phyloP scores from a whole-genome alignment of 2,329 filamentous ascomycete genomes.

The Colletotrichum sojae region DNA sequence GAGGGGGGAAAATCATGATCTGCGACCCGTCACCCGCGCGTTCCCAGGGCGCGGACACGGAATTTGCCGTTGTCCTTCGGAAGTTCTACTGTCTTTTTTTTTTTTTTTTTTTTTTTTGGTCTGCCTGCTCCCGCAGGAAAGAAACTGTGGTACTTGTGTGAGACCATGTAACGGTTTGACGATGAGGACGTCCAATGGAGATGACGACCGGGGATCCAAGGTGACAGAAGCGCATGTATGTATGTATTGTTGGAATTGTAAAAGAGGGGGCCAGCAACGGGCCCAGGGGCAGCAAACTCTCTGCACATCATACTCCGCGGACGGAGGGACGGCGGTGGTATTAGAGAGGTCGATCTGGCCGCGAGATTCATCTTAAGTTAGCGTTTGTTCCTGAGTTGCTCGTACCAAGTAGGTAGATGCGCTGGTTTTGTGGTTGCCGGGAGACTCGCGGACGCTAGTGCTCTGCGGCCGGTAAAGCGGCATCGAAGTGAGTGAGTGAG shows the following conservation, averaged over 20 bases:
- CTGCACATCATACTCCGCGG: slow-evolving; percentile 27
- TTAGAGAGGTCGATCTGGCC: slow-evolving; percentile 6
- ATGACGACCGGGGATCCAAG: neutral
- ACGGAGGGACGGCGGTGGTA: neutral
- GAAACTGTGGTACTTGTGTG: slow-evolving; percentile 10
- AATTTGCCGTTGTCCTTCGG: too few species aligned
- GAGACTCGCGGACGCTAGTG: too few species aligned
- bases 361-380: slow-evolving; percentile 26
- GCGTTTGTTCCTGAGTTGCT: neutral
- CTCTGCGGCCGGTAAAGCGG: too few species aligned
- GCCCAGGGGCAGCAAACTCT: slow-evolving; percentile 17
- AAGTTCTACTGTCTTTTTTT: too few species aligned
- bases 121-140: neutral
- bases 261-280: neutral
- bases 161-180: slow-evolving; percentile 8
- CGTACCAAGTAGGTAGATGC: neutral
- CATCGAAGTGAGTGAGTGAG: neutral
- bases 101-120: too few species aligned
- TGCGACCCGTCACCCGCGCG: slow-evolving; percentile 1
- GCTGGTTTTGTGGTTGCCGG: neutral
- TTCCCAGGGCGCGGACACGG: too few species aligned
- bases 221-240: too few species aligned
- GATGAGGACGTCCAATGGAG: neutral
- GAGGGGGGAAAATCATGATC: neutral
- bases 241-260: too few species aligned